These are phyloP conservation scores for Skeletonema grethae DNA, from an alignment of 108 stramenopile genomes.

Conservation along the genomic window DNA sequence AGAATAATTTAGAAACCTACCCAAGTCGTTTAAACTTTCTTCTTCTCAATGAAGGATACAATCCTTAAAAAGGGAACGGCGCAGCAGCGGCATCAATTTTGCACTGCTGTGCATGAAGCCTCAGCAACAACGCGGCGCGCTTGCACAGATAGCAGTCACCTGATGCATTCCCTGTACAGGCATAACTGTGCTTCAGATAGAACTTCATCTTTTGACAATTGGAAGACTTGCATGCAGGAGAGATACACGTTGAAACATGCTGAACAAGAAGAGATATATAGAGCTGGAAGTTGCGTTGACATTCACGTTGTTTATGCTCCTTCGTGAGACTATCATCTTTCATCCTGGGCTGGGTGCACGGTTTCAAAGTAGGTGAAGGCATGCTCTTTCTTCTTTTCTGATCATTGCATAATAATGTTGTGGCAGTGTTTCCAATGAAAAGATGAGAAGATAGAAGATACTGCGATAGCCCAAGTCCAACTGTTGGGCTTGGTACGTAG, in stretches of 20 bases:
- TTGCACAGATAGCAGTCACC: background rate
- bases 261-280: background rate
- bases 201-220: background rate
- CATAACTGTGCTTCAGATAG: background rate
- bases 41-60: background rate
- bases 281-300: background rate
- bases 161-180: background rate
- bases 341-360: background rate
- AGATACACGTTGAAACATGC: background rate
- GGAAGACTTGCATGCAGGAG: background rate
- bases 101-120: background rate
- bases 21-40: background rate
- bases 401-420: too few species aligned
- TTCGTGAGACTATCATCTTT: background rate
- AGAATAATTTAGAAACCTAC: too few species aligned
- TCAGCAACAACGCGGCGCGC: background rate
- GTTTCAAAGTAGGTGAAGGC: background rate
- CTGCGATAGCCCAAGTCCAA: too few species aligned
- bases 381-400: background rate
- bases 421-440: too few species aligned
- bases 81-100: background rate
- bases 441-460: too few species aligned
- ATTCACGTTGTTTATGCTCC: background rate
- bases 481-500: too few species aligned
- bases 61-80: background rate